Evolutionary conservation across 2,329 filamentous ascomycete species (phyloP).

Genomic region (Neonectria neomacrospora): DNA sequence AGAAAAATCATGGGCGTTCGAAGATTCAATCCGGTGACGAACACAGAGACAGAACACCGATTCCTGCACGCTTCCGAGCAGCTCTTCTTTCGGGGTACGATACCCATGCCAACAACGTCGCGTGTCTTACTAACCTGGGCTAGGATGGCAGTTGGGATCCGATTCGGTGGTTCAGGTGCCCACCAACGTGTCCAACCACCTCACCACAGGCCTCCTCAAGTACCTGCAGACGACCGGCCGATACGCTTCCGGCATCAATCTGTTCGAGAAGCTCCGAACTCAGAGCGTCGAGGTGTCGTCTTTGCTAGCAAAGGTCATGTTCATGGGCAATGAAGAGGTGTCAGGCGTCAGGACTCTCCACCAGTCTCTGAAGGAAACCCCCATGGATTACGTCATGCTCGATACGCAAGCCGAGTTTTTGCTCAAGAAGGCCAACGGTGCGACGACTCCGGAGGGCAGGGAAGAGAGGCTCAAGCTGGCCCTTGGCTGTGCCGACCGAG

Average conservation of each 20-base stretch:
- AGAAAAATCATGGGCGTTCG: conserved; percentile 97
- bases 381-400: conserved; percentile 97
- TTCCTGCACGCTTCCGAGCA: conserved; percentile 95
- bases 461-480: conserved; percentile 83
- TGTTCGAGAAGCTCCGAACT: conserved; percentile 94
- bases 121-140: conserved; percentile 29
- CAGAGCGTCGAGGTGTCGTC: conserved; percentile 96
- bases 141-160: conserved; percentile 94
- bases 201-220: conserved; percentile 91
- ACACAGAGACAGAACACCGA: conserved; percentile 96
- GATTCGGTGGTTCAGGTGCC: conserved; percentile 98
- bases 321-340: conserved; percentile 98
- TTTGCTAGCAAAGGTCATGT: conserved; percentile 86
- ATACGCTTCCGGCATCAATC: conserved; percentile 93
- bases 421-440: conserved; percentile 78
- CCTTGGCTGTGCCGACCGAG: conserved; percentile 91
- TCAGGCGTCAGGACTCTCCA: conserved; percentile 89
- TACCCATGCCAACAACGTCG: conserved; percentile 1
- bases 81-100: conserved; percentile 88
- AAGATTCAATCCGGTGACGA: conserved; percentile 96
- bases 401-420: conserved; percentile 95
- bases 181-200: conserved; percentile 94
- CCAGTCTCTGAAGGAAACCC: conserved; percentile 87
- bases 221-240: conserved; percentile 97
- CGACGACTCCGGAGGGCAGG: conserved; percentile 64